Percentiles rank a stretch among this genome's conserved stretches.
These are phyloP conservation scores for Chlamydomonas applanata DNA, from an alignment of 139 green algal species.

Conservation along the genomic window DNA sequence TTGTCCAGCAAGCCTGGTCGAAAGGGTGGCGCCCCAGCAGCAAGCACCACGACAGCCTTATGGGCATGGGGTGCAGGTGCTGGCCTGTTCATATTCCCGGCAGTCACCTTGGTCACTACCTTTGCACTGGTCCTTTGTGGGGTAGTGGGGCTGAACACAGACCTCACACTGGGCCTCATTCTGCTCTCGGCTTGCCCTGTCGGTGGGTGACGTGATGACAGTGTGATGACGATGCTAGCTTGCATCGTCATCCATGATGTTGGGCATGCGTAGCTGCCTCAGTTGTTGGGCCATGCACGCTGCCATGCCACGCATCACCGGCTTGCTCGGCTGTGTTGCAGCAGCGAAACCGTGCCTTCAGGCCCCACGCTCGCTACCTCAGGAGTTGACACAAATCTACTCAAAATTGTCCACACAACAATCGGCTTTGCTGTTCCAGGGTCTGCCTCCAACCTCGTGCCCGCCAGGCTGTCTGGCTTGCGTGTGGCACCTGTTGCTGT, in stretches of 20 bases:
- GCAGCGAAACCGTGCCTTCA: too few relatives aligned
- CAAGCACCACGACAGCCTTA: neutral
- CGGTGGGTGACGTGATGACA: neutral
- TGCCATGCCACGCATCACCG: too few relatives aligned
- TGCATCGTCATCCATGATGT: too few relatives aligned
- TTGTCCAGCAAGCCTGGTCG: neutral
- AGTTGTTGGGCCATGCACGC: too few relatives aligned
- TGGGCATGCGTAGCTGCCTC: too few relatives aligned
- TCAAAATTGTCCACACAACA: too few relatives aligned
- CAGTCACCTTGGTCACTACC: neutral
- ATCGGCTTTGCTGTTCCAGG: neutral
- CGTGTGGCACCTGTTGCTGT: neutral
- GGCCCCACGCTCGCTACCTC: too few relatives aligned
- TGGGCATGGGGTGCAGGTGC: neutral
- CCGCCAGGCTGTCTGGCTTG: neutral
- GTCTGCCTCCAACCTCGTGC: constrained; percentile 2
- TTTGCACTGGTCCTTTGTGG: neutral
- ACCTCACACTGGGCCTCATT: neutral
- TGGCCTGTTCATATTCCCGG: neutral
- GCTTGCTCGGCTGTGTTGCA: too few relatives aligned
- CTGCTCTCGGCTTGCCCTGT: neutral
- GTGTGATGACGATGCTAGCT: too few relatives aligned
- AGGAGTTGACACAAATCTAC: too few relatives aligned
- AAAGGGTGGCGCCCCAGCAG: neutral
- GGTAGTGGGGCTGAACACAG: neutral